phyloP scores from a whole-genome alignment of 805 yeast genomes.

The Metschnikowia peoriensis region DNA sequence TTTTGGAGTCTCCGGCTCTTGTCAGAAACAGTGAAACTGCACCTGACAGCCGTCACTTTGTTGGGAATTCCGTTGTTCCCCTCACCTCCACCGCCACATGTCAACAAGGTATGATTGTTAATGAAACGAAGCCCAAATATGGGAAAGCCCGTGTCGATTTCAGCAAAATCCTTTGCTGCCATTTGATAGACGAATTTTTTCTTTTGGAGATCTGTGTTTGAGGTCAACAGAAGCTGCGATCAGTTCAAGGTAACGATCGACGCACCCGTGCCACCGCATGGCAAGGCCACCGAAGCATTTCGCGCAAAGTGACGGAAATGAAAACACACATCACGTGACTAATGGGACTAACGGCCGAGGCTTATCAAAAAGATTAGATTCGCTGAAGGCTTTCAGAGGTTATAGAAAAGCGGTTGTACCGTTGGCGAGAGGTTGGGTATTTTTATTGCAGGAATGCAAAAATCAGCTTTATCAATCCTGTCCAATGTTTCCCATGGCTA shows the following conservation, averaged over 20 bases:
- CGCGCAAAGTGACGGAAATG: background rate
- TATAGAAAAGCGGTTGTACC: background rate
- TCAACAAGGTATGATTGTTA: conserved; percentile 56
- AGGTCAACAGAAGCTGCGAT: background rate
- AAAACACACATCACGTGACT: conserved; percentile 1
- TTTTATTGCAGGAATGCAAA: conserved; percentile 1
- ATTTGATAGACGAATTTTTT: conserved; percentile 1
- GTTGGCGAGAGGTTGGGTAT: background rate
- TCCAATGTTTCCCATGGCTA: conserved; percentile 21
- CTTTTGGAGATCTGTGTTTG: background rate
- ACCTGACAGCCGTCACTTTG: conserved; percentile 64
- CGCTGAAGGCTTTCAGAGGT: background rate
- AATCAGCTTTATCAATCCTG: conserved; percentile 18
- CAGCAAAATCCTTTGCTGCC: conserved; percentile 28
- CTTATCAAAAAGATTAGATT: background rate
- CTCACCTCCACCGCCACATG: conserved; percentile 96
- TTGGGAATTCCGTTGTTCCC: conserved; percentile 88
- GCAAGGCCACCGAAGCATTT: conserved; percentile 1
- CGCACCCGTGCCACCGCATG: conserved; percentile 5
- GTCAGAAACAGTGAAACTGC: conserved; percentile 50
- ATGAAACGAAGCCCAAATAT: conserved; percentile 75
- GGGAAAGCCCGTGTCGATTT: conserved; percentile 63
- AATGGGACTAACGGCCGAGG: background rate
- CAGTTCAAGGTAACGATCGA: background rate
- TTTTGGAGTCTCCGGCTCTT: conserved; percentile 48